Base-by-base conservation (phyloP, 2,329 filamentous ascomycete genomes). In the Colletotrichum falcatum region DNA sequence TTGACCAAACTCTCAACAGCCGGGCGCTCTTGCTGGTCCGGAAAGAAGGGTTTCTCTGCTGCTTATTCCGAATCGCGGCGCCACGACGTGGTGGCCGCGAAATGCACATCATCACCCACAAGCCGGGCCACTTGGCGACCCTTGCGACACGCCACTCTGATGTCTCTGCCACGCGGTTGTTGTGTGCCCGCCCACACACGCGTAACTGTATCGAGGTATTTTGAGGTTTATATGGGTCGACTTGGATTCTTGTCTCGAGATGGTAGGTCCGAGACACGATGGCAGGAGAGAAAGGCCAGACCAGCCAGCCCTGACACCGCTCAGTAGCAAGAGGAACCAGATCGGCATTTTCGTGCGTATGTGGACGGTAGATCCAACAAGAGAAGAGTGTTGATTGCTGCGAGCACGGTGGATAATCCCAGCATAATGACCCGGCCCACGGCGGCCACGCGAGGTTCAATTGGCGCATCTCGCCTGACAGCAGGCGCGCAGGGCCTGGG, bases 391-490 rank as follows among this genome's bases (percentile, higher is more conserved):
- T 39, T n/a, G 30, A 48, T 30, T 66, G 51, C 58, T 62, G 58
- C 64, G 53, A 58, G 67, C 35, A 20, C 37, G 58, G 56, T 70
- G 64, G 63, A 58, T 62, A 20, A 62, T 37, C 58, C 67, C 58
- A 30, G 68, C 39, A 71, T 59, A 69, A 53, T 59, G 65, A 54
- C 68, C 54, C 64, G 28, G 51, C 65, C 65, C 54, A 71, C 69
- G 55, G 60, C 39, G 33, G 20, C 65, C 65, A 64, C 33, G 54
- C 65, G 66, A 65, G 39, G 60, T 69, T 71, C 65, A 42, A 70
- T 71, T 71, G 69, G 69, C 66, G 65, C 59, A 71, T 71, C 69
- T 71, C 33, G 53, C 65, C 64, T 62, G 42, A 53, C 63, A 70
- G 67, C 16, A 62, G 37, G 37, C 46, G 44, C 56, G 58, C 67